Conservation (phyloP, 1,139 yeast species). For the Debaryomyces sp. region DNA sequence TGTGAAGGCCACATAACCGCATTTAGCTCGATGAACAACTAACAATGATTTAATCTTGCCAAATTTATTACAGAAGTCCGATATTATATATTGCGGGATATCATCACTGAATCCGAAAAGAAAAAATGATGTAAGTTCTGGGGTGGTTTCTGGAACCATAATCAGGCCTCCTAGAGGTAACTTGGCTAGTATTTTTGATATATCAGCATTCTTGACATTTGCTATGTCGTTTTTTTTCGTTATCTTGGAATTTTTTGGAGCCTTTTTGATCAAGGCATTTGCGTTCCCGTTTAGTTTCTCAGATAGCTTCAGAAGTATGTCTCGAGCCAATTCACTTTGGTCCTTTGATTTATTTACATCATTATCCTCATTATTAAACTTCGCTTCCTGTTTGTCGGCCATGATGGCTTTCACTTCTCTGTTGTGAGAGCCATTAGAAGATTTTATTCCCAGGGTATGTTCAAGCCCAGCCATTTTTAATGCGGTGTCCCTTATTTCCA, state of each 20-base stretch:
- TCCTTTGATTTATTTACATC: slow-evolving; percentile 18
- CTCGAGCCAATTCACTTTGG: slow-evolving; percentile 29
- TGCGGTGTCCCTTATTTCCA: slow-evolving; percentile 80
- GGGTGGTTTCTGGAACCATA: slow-evolving; percentile 42
- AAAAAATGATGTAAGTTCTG: slow-evolving; percentile 55
- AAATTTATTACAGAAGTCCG: slow-evolving; percentile 46
- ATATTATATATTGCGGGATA: slow-evolving; percentile 63
- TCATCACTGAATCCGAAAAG: slow-evolving; percentile 71
- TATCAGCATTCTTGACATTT: slow-evolving; percentile 39
- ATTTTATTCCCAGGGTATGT: slow-evolving; percentile 18
- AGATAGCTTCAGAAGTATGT: slow-evolving; percentile 44
- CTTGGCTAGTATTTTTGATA: slow-evolving; percentile 52
- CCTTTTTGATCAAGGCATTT: slow-evolving; percentile 10
- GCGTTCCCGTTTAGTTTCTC: slow-evolving; percentile 29
- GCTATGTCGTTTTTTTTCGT: slow-evolving; percentile 11
- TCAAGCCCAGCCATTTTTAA: slow-evolving; percentile 69
- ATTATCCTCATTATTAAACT: slow-evolving; percentile 18
- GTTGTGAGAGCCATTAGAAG: slow-evolving; percentile 20
- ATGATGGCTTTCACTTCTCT: slow-evolving; percentile 47
- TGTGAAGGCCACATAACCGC: slow-evolving; percentile 64
- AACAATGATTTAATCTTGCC: slow-evolving; percentile 54
- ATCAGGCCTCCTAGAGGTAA: slow-evolving; percentile 65
- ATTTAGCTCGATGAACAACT: slow-evolving; percentile 61
- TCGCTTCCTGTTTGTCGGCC: slow-evolving; percentile 39
- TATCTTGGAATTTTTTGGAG: slow-evolving; percentile 8